Evolutionary conservation across 2,329 filamentous ascomycete species (phyloP).

Genomic region (Neopestalotiopsis rosae): DNA sequence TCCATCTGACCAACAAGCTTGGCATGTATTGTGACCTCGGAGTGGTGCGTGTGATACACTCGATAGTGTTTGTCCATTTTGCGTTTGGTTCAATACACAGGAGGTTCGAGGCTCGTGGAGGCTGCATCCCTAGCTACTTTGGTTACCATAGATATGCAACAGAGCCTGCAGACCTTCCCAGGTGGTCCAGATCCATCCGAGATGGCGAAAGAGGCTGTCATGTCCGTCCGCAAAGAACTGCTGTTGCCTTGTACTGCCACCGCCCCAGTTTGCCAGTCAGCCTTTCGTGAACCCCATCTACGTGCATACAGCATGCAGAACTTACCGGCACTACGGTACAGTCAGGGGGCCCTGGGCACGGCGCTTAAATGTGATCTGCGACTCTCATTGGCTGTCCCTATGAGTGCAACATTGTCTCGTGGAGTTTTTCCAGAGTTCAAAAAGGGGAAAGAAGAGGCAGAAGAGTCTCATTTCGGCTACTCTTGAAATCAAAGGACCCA

Average conservation of each 20-base stretch:
- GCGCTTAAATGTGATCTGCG: constrained; percentile 2
- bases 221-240: neutral
- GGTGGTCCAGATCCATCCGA: neutral
- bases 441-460: neutral
- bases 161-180: neutral
- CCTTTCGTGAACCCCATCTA: neutral
- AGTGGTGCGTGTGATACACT: neutral
- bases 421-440: neutral
- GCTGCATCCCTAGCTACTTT: neutral
- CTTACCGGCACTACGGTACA: constrained; percentile 1
- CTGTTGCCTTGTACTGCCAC: neutral
- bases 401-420: constrained; percentile 1
- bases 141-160: neutral
- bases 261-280: neutral
- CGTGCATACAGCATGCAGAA: neutral
- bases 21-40: neutral
- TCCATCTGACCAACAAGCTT: neutral
- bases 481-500: neutral
- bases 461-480: neutral
- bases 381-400: neutral
- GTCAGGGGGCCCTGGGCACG: neutral
- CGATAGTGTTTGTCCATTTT: neutral
- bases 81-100: neutral
- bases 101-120: neutral
- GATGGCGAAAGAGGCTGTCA: neutral